Conservation (phyloP, 345 rosid genomes). For the Odontarrhena argentea region DNA sequence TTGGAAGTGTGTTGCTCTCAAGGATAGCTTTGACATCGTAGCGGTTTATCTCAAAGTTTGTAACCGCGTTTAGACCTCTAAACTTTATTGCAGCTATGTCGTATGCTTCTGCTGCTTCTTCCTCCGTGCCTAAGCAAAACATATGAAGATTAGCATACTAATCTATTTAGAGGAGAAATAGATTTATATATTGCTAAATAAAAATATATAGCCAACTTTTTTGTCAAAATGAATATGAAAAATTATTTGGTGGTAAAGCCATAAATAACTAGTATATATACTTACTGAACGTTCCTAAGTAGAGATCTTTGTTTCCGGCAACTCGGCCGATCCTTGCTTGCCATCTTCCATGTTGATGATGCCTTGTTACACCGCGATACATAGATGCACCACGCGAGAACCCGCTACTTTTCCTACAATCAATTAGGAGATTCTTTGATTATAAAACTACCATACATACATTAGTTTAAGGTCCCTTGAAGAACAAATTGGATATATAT, state of each 20-base stretch:
- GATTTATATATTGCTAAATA: too few species aligned
- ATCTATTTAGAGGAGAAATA: background rate
- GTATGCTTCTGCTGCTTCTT: constrained; percentile 99
- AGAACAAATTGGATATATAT: background rate
- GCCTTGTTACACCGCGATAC: constrained; percentile 99
- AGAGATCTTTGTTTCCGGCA: constrained; percentile 99
- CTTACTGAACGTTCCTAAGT: constrained; percentile 98
- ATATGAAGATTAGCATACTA: constrained; percentile 5
- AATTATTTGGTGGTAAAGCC: too few species aligned
- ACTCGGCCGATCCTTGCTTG: constrained; percentile 99
- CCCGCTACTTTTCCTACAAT: constrained; percentile 91
- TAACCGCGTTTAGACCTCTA: constrained; percentile 87
- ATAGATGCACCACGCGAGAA: constrained; percentile 99
- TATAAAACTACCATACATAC: background rate
- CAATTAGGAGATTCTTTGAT: constrained; percentile 6
- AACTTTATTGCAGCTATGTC: constrained; percentile 98
- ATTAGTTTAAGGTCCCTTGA: background rate
- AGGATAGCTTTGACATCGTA: constrained; percentile 96
- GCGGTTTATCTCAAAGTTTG: constrained; percentile 95
- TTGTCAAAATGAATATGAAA: too few species aligned
- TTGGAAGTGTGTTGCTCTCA: constrained; percentile 90
- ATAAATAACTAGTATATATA: background rate
- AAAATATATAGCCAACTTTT: too few species aligned
- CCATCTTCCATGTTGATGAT: constrained; percentile 99
- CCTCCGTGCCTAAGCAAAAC: constrained; percentile 72